Percentiles rank a stretch among this genome's conserved stretches.
phyloP scores from a whole-genome alignment of 352 stramenopile species.

The Globisporangium abappressorium region DNA sequence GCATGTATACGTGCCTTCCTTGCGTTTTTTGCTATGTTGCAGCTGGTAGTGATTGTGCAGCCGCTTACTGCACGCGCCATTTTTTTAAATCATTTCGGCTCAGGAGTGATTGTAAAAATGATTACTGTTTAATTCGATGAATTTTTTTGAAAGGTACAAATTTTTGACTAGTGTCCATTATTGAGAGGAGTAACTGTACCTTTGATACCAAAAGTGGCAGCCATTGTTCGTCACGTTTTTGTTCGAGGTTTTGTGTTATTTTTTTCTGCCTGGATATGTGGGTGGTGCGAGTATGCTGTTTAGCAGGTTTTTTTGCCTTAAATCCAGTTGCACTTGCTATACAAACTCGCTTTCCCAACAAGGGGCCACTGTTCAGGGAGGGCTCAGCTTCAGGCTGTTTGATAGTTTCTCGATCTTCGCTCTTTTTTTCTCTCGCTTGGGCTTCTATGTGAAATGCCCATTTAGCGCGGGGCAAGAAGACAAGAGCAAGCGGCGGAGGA shows the following conservation, averaged over 20 bases:
- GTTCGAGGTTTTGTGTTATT: neutral
- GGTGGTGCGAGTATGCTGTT: neutral
- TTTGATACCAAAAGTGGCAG: slow-evolving; percentile 5
- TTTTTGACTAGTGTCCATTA: no score
- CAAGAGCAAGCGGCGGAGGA: neutral
- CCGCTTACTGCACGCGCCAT: no score
- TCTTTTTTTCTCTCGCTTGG: slow-evolving; percentile 7
- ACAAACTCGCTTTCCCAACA: neutral
- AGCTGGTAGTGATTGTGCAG: no score
- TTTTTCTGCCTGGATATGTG: slow-evolving; percentile 10
- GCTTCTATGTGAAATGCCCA: slow-evolving; percentile 5
- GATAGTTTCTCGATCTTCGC: slow-evolving; percentile 8
- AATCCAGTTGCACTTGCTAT: neutral
- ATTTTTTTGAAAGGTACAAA: no score
- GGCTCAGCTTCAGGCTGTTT: slow-evolving; percentile 1
- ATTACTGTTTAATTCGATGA: no score
- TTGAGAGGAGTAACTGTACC: neutral
- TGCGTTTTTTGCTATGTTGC: no score
- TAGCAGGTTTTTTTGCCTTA: neutral
- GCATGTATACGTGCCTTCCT: no score
- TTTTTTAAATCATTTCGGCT: no score
- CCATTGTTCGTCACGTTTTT: slow-evolving; percentile 11
- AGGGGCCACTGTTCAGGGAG: slow-evolving; percentile 5
- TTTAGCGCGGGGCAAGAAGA: slow-evolving; percentile 3
- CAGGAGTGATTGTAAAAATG: no score